Conservation (phyloP, 306 rosid species). For the Vigna radiata region DNA sequence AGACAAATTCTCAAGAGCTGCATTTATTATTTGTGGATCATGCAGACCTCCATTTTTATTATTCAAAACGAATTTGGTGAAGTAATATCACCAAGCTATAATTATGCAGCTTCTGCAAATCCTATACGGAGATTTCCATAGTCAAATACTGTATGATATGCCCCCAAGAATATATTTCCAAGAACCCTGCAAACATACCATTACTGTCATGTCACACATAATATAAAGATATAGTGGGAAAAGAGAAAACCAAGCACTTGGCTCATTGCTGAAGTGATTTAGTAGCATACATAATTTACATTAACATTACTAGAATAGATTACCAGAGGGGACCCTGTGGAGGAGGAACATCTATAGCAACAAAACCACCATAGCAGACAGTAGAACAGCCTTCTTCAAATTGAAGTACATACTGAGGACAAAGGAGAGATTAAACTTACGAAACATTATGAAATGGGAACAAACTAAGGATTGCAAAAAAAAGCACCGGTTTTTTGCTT, state of each 20-base stretch:
- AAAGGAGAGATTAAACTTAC: constrained; percentile 10
- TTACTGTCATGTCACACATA: constrained; percentile 13
- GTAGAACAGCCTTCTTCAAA: constrained; percentile 57
- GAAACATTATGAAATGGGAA: constrained; percentile 7
- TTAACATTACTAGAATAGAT: constrained; percentile 7
- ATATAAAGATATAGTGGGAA: neutral
- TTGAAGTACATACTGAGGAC: constrained; percentile 65
- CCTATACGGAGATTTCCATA: constrained; percentile 70
- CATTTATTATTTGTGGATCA: constrained; percentile 12
- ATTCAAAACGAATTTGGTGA: neutral
- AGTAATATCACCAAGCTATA: constrained; percentile 22
- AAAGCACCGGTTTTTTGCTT: neutral
- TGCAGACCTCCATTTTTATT: constrained; percentile 16
- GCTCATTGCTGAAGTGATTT: neutral
- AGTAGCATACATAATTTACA: neutral
- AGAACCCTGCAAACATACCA: constrained; percentile 68
- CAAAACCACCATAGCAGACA: constrained; percentile 72
- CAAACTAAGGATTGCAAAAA: constrained; percentile 12
- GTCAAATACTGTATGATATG: constrained; percentile 82
- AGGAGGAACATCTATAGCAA: constrained; percentile 71
- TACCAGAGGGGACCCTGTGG: constrained; percentile 89
- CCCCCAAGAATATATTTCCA: constrained; percentile 68
- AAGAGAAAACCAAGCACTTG: constrained; percentile 9
- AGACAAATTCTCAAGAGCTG: neutral
- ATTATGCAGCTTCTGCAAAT: constrained; percentile 68